Conservation (phyloP, 768 basidiomycete genomes). For the Suillus occidentalis region DNA sequence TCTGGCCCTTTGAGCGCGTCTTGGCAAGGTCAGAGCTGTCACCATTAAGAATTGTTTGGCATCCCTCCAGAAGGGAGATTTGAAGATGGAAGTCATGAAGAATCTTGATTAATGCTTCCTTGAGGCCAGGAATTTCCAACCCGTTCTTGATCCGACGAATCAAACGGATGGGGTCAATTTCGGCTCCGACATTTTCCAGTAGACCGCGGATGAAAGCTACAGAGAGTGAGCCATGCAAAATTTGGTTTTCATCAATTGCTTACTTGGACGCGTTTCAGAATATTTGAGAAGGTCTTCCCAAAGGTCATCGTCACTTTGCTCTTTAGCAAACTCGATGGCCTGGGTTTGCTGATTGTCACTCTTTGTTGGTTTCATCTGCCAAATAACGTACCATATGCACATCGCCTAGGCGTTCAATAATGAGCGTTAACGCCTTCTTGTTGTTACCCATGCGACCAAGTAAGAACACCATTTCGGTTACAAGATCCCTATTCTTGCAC, state of each 20-base stretch:
- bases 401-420: constrained; percentile 93
- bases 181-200: constrained; percentile 93
- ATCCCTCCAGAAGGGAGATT: constrained; percentile 90
- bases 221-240: constrained; percentile 1
- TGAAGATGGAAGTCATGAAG: constrained; percentile 95
- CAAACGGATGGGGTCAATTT: constrained; percentile 92
- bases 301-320: constrained; percentile 93
- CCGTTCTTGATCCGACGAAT: constrained; percentile 96
- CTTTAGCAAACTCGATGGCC: constrained; percentile 98
- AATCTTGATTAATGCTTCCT: constrained; percentile 94
- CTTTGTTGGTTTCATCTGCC: not conserved
- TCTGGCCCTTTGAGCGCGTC: constrained; percentile 73
- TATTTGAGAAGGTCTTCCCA: constrained; percentile 97
- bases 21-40: constrained; percentile 76
- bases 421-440: constrained; percentile 89
- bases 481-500: constrained; percentile 82
- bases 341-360: constrained; percentile 27
- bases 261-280: constrained; percentile 90
- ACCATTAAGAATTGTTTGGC: constrained; percentile 80
- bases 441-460: constrained; percentile 98
- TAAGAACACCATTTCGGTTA: constrained; percentile 96
- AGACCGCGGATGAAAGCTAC: constrained; percentile 91
- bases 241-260: constrained; percentile 17
- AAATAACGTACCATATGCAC: constrained; percentile 69
- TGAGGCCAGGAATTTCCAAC: constrained; percentile 92